These are phyloP conservation scores for Arabis hirsuta DNA, from an alignment of 345 rosid genomes.

Conservation along the genomic window DNA sequence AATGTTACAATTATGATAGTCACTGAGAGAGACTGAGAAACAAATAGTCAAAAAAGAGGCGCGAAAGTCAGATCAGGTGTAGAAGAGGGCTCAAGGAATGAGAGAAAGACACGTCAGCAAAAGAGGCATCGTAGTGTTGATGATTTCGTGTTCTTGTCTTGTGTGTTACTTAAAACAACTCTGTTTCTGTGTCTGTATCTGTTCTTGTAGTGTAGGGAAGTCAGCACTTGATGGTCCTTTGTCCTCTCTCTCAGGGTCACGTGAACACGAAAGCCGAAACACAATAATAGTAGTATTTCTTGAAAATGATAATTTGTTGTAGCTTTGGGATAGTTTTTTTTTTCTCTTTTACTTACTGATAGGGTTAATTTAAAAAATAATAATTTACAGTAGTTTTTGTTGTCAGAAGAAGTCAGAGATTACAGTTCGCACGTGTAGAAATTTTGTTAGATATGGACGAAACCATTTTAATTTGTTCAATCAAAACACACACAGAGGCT, in stretches of 20 bases:
- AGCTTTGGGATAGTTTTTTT: conserved; percentile 15
- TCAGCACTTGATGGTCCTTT: conserved; percentile 40
- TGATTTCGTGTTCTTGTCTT: conserved; percentile 28
- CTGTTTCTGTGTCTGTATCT: conserved; percentile 6
- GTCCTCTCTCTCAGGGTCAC: conserved; percentile 32
- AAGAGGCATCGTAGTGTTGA: conserved; percentile 20
- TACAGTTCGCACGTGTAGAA: conserved; percentile 43
- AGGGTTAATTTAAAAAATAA: conserved; percentile 15
- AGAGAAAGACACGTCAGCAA: conserved; percentile 23
- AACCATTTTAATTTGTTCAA: conserved; percentile 41
- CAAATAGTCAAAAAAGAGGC: conserved; percentile 42
- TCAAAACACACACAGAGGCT: conserved; percentile 34
- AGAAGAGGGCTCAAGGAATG: conserved; percentile 20
- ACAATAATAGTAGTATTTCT: background rate
- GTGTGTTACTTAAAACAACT: conserved; percentile 7
- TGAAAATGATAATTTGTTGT: conserved; percentile 29
- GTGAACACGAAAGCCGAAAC: conserved; percentile 40
- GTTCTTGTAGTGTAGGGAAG: conserved; percentile 21
- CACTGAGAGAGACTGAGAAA: background rate
- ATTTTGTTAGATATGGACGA: conserved; percentile 36
- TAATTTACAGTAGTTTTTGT: background rate
- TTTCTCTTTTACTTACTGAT: background rate
- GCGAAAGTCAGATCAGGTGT: conserved; percentile 45
- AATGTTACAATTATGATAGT: conserved; percentile 12
- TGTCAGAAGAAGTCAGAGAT: conserved; percentile 33